A percentile compares a stretch with the other conserved stretches of the same genome.
phyloP scores from a whole-genome alignment of 2,329 filamentous ascomycete genomes.

The Scytalidium sp. region DNA sequence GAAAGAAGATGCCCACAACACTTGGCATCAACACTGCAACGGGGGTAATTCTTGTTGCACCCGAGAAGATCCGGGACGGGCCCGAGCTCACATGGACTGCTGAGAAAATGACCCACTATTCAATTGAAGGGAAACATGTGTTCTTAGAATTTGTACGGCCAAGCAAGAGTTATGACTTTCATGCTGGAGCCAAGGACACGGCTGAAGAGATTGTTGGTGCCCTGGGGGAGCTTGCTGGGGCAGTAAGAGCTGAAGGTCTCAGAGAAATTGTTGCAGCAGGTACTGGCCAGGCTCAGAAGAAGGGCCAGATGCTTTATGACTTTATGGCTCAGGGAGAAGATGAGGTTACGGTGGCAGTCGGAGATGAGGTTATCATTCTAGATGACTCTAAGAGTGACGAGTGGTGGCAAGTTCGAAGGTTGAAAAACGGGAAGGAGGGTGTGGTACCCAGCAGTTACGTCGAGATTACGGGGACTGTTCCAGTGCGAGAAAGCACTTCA shows the following conservation, averaged over 20 bases:
- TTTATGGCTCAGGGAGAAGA: conserved; percentile 97
- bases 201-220: conserved; percentile 88
- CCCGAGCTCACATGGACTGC: conserved; percentile 90
- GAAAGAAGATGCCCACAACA: conserved; percentile 98
- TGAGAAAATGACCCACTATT: conserved; percentile 95
- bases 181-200: conserved; percentile 95
- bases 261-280: conserved; percentile 83
- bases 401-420: conserved; percentile 92
- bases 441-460: conserved; percentile 97
- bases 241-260: conserved; percentile 76
- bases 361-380: conserved; percentile 86
- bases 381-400: conserved; percentile 93
- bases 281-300: conserved; percentile 68
- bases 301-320: conserved; percentile 85
- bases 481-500: conserved; percentile 43
- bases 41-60: conserved; percentile 85
- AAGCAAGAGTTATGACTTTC: conserved; percentile 94
- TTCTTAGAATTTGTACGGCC: conserved; percentile 91
- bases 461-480: conserved; percentile 72
- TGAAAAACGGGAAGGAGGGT: conserved; percentile 92
- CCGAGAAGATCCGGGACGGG: conserved; percentile 79
- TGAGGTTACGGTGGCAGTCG: conserved; percentile 86
- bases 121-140: conserved; percentile 95
- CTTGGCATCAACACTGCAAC: conserved; percentile 89
- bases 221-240: conserved; percentile 85